These are phyloP conservation scores for Pseudonitzschia delicatissima DNA, from an alignment of 108 stramenopile species.

Conservation along the genomic window DNA sequence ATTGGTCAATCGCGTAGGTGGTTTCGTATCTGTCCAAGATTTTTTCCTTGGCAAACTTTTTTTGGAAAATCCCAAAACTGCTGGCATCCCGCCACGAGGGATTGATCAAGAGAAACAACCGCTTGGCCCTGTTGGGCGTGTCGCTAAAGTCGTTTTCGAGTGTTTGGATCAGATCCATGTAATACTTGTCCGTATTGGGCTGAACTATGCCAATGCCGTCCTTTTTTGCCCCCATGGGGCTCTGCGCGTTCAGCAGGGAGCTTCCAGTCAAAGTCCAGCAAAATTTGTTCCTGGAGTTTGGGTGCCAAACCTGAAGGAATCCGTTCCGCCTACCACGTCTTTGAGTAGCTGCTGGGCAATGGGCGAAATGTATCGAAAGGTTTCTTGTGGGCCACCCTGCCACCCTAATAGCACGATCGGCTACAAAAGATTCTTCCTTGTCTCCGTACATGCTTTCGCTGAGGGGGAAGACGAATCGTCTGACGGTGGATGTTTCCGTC, in stretches of 20 bases:
- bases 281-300: too few relatives aligned
- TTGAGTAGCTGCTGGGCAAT: conserved; percentile 10
- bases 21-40: conserved; percentile 31
- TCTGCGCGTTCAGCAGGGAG: too few relatives aligned
- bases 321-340: conserved; percentile 1
- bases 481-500: conserved; percentile 16
- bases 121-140: conserved; percentile 26
- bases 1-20: conserved; percentile 32
- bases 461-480: conserved; percentile 28
- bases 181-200: too few relatives aligned
- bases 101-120: conserved; percentile 29
- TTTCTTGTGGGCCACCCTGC: conserved; percentile 38
- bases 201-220: too few relatives aligned
- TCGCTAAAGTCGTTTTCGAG: conserved; percentile 33
- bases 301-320: conserved; percentile 11
- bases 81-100: conserved; percentile 32
- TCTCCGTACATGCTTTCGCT: conserved; percentile 28
- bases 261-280: too few relatives aligned
- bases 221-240: too few relatives aligned
- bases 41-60: conserved; percentile 21
- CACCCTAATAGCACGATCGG: conserved; percentile 35
- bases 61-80: conserved; percentile 30
- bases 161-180: conserved; percentile 14
- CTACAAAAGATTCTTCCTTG: conserved; percentile 30
- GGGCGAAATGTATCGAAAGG: conserved; percentile 30